These are phyloP conservation scores for Gardenia jasminoides DNA, from an alignment of 257 asterid genomes.

Conservation along the genomic window DNA sequence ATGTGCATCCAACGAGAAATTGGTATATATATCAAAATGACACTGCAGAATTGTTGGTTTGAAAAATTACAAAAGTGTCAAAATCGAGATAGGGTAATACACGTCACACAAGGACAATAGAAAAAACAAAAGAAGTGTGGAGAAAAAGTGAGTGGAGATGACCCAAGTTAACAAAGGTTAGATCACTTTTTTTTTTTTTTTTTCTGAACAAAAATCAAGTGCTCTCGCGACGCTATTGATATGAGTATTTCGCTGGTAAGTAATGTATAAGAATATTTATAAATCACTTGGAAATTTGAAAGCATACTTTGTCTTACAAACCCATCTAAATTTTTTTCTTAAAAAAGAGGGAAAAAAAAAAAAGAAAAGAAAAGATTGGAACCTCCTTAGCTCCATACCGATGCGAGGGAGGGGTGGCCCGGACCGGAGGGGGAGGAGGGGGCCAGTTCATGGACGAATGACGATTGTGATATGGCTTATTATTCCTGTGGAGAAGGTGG, in stretches of 20 bases:
- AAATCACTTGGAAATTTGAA: too few relatives aligned
- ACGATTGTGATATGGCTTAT: constrained; percentile 3
- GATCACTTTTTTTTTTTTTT: too few relatives aligned
- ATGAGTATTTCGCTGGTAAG: too few relatives aligned
- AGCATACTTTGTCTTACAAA: too few relatives aligned
- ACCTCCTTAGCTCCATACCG: background rate
- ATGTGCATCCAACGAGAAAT: background rate
- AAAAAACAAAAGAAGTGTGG: constrained; percentile 31
- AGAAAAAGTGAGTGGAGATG: constrained; percentile 25
- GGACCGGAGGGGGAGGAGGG: constrained; percentile 14
- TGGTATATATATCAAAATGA: background rate
- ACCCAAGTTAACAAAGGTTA: too few relatives aligned
- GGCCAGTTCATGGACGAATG: background rate
- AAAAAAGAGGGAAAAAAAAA: too few relatives aligned
- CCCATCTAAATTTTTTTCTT: too few relatives aligned
- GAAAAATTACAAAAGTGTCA: background rate
- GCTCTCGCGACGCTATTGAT: too few relatives aligned
- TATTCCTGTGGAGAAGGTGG: constrained; percentile 22
- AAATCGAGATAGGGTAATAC: background rate
- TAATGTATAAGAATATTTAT: too few relatives aligned
- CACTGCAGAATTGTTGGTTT: background rate
- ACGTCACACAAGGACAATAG: constrained; percentile 15
- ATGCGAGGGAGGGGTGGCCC: constrained; percentile 11
- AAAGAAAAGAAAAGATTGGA: too few relatives aligned
- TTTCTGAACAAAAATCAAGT: too few relatives aligned